These are phyloP conservation scores for Glarea lozoyensis DNA, from an alignment of 495 filamentous ascomycete genomes.

Conservation along the genomic window DNA sequence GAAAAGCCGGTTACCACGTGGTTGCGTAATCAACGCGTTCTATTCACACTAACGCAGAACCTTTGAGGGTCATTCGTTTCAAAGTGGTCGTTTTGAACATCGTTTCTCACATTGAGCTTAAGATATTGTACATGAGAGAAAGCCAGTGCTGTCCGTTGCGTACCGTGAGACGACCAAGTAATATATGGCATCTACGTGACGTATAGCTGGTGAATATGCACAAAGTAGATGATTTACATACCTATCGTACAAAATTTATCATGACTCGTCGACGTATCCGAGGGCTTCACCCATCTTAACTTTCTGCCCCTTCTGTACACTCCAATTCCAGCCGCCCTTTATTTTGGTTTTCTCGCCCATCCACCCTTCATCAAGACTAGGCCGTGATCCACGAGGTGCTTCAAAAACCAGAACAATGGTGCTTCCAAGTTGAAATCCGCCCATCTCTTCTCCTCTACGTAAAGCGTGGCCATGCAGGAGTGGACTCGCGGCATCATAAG, in stretches of 20 bases:
- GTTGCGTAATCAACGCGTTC: no score
- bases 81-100: no score
- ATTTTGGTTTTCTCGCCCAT: constrained; percentile 34
- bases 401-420: constrained; percentile 97
- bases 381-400: constrained; percentile 59
- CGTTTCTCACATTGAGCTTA: no score
- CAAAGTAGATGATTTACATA: no score
- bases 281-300: constrained; percentile 83
- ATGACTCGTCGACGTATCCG: constrained; percentile 42
- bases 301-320: constrained; percentile 72
- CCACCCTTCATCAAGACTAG: constrained; percentile 59
- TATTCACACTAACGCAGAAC: no score
- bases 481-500: constrained; percentile 67
- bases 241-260: constrained; percentile 1
- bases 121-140: no score
- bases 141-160: no score
- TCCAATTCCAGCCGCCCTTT: constrained; percentile 72
- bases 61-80: no score
- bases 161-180: no score
- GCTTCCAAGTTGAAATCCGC: constrained; percentile 92
- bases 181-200: no score
- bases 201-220: no score
- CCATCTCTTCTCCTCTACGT: constrained; percentile 89
- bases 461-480: constrained; percentile 78
- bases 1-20: no score